Base-by-base conservation (phyloP, 176 grass and related monocot species). In the Aegilops longissima region DNA sequence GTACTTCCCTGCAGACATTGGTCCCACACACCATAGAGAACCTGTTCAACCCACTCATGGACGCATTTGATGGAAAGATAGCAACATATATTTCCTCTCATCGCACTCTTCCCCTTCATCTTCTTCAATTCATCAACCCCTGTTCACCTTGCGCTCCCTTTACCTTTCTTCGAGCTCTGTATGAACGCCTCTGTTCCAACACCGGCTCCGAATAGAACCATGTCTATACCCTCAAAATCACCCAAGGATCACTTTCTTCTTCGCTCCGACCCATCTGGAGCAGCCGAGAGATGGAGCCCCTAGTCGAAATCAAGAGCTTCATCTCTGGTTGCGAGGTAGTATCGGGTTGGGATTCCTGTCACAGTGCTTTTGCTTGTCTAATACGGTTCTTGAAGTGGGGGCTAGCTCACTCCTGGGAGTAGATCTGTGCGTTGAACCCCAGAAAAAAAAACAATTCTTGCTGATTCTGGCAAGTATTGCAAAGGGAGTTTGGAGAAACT, bases 301-400 rank as follows among this genome's bases (percentile, higher is more conserved):
- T 11, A 11, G 24, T 42, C 14, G 14, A 17, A 40, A 73, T 80
- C 84, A 33, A 8, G 45, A 68, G 16, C 34, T 54, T 61, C 5
- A 1, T 71, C 21, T 72, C 83, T 62, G 83, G 33, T 63, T 86
- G 51, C 40, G 78, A 51, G 71, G 39, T 40, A 40, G 49, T 70
- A 8, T 85, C 49, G 44, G 68, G 9, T 75, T 73, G 36, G 70
- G 72, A 68, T 77, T 69, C 10, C 20, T 20, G 58, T 23, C 40
- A 29, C 17, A 30, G 31, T 66, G 67, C 20, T 49, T 70, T 76
- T 8, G 70, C 62, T 70, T 82, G 88, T 86, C 80, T 82, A 71
- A 86, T 49, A 49, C 6, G 78, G 64, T 24, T 70, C 88, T 90
- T 77, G 51, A 30, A 77, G 71, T 70, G 78, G 76, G 83, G 51